Evolutionary conservation across 352 stramenopile species (phyloP).

Genomic region (Nothophytophthora sp.): DNA sequence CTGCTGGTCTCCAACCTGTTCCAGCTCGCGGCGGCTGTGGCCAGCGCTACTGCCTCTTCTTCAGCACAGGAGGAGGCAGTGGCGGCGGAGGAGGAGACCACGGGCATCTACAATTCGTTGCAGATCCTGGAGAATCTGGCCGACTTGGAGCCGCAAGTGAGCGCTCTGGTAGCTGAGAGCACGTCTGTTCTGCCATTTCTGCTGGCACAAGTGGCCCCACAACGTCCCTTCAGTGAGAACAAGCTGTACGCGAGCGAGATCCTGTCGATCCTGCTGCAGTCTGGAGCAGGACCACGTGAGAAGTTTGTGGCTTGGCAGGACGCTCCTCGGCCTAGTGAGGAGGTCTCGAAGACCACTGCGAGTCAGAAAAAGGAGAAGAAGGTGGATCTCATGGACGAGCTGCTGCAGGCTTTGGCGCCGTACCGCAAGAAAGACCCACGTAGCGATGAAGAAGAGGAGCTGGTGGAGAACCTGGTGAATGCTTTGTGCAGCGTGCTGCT

Average conservation of each 20-base stretch:
- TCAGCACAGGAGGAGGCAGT: conserved; percentile 25
- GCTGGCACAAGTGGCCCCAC: conserved; percentile 44
- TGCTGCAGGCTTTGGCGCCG: conserved; percentile 88
- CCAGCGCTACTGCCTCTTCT: too few species aligned
- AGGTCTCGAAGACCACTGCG: not conserved
- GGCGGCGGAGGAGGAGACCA: conserved; percentile 58
- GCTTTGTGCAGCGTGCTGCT: conserved; percentile 81
- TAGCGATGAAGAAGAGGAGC: conserved; percentile 88
- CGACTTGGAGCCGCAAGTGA: conserved; percentile 54
- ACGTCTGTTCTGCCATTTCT: conserved; percentile 67
- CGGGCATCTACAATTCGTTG: conserved; percentile 78
- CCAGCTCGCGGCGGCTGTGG: conserved; percentile 26
- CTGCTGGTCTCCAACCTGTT: conserved; percentile 52
- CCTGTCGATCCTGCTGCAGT: conserved; percentile 84
- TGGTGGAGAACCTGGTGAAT: conserved; percentile 94
- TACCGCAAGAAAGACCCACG: conserved; percentile 88
- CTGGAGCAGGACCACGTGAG: conserved; percentile 38
- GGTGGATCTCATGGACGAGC: conserved; percentile 87
- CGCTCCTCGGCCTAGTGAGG: conserved; percentile 10
- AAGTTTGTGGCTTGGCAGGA: conserved; percentile 38
- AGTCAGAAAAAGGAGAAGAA: conserved; percentile 12
- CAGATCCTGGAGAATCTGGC: conserved; percentile 83
- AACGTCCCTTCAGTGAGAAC: conserved; percentile 55
- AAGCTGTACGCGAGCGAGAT: conserved; percentile 88
- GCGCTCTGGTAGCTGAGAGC: conserved; percentile 38